Conservation (phyloP, 495 filamentous ascomycete genomes). For the Penicillium psychrofluorescens region DNA sequence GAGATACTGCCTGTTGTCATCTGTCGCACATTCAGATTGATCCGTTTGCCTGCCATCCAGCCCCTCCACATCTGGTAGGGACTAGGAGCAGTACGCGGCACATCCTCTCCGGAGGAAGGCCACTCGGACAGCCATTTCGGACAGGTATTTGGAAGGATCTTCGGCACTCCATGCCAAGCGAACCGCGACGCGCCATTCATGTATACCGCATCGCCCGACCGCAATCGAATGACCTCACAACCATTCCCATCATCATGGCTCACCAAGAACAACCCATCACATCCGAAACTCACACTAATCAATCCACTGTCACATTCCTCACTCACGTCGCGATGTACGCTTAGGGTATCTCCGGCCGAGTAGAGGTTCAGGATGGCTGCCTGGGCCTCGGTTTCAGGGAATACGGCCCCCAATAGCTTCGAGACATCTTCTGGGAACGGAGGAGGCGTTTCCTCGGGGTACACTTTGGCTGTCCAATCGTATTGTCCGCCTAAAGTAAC, state of each 20-base stretch:
- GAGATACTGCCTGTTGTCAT: slow-evolving; percentile 48
- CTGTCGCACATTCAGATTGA: slow-evolving; percentile 89
- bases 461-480: slow-evolving; percentile 81
- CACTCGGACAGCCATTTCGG: slow-evolving; percentile 66
- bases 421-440: slow-evolving; percentile 68
- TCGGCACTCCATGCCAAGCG: slow-evolving; percentile 93
- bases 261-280: slow-evolving; percentile 69
- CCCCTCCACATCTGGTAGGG: slow-evolving; percentile 60
- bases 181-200: slow-evolving; percentile 73
- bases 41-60: slow-evolving; percentile 79
- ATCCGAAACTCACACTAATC: slow-evolving; percentile 81
- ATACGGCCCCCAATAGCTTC: slow-evolving; percentile 52
- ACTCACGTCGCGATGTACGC: slow-evolving; percentile 83
- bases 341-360: slow-evolving; percentile 77
- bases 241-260: slow-evolving; percentile 32
- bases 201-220: slow-evolving; percentile 75
- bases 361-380: slow-evolving; percentile 93
- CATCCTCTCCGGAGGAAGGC: slow-evolving; percentile 47
- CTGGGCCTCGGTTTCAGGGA: slow-evolving; percentile 66
- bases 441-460: slow-evolving; percentile 61
- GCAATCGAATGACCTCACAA: slow-evolving; percentile 57
- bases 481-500: slow-evolving; percentile 90
- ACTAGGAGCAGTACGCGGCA: slow-evolving; percentile 10
- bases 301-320: slow-evolving; percentile 68
- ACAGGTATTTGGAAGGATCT: slow-evolving; percentile 68